Base-by-base conservation (phyloP, 345 rosid genomes). In the Stellera chamaejasme region DNA sequence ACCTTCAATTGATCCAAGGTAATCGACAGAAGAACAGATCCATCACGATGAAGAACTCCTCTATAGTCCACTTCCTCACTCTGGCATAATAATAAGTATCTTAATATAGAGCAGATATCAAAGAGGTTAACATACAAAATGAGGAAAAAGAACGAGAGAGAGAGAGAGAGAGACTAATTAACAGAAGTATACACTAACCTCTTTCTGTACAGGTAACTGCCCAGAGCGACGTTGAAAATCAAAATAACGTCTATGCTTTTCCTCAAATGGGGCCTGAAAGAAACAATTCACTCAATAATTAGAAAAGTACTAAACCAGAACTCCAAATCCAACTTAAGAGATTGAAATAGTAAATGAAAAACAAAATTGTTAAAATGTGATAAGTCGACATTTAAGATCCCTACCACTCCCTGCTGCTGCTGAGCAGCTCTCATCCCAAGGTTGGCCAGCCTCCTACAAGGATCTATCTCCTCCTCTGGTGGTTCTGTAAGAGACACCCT, bases 391-490 rank as follows among this genome's bases (percentile, higher is more conserved):
- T 5, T 54, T 26, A 39, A 64, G 55, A 77, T 62, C 61, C 78
- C 63, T 81, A 93, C 97, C 86, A 93, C 99, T 67, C 99, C 99
- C 80, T 82, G 80, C 75, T 81, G 94, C 58, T 84, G 72, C 52
- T 79, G 64, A 56, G 96, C 85, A 52, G 96, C 96, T 77, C 69
- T 84, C 71, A 65, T 87, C 50, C 99, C 96, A 6, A 93, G 94
- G 74, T 87, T 80, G 63, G 94, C 97, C 79, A 93, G 72, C 74
- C 87, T 75, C 72, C 71, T 74, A 79, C 96, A 93, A 8, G 99
- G 99, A 70, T 93, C 99, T 66, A 93, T 93, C 79, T 93, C 99
- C 66, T 85, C 84, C 73, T 88, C 96, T 39, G 99, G 97, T 48
- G 97, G 75, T 72, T 89, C 99, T 3, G 99, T 89, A 11, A 93